Conservation (phyloP, 2,329 filamentous ascomycete species). For the Aphanoascus verrucosus region DNA sequence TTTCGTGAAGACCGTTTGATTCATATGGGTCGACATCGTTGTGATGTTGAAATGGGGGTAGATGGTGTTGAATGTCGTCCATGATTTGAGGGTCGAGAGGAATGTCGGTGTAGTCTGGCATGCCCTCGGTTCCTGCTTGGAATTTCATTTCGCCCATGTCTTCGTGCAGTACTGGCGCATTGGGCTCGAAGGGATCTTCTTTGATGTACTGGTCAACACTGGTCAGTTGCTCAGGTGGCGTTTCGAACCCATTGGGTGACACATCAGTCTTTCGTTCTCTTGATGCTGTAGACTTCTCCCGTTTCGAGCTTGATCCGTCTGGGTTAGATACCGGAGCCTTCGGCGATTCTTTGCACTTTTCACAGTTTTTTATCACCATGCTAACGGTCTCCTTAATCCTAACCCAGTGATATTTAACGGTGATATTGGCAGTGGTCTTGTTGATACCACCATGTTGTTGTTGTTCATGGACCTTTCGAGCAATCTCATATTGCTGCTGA, state of each 20-base stretch:
- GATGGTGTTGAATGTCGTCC: constrained; percentile 40
- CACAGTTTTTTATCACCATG: constrained; percentile 83
- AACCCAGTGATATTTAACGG: constrained; percentile 93
- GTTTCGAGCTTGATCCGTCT: constrained; percentile 17
- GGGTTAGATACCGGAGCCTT: constrained; percentile 40
- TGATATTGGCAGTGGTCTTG: constrained; percentile 90
- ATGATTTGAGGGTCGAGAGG: constrained; percentile 54
- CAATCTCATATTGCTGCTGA: constrained; percentile 80
- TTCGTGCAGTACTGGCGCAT: constrained; percentile 14
- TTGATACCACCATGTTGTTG: constrained; percentile 87
- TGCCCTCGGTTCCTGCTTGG: constrained; percentile 23
- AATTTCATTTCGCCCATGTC: constrained; percentile 24
- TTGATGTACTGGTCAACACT: constrained; percentile 17
- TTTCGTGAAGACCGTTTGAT: constrained; percentile 17
- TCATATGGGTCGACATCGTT: constrained; percentile 30
- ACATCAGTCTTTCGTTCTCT: constrained; percentile 12
- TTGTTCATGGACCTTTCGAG: constrained; percentile 60
- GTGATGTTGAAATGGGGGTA: constrained; percentile 33
- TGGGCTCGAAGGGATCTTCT: constrained; percentile 24
- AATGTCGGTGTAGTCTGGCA: constrained; percentile 40
- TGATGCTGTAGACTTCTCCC: constrained; percentile 15
- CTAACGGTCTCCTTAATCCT: constrained; percentile 96
- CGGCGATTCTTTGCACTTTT: constrained; percentile 72
- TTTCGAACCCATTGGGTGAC: constrained; percentile 13
- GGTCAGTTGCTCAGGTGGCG: constrained; percentile 15